Base-by-base conservation (phyloP, 345 rosid genomes). In the Citrus cavaleriei region DNA sequence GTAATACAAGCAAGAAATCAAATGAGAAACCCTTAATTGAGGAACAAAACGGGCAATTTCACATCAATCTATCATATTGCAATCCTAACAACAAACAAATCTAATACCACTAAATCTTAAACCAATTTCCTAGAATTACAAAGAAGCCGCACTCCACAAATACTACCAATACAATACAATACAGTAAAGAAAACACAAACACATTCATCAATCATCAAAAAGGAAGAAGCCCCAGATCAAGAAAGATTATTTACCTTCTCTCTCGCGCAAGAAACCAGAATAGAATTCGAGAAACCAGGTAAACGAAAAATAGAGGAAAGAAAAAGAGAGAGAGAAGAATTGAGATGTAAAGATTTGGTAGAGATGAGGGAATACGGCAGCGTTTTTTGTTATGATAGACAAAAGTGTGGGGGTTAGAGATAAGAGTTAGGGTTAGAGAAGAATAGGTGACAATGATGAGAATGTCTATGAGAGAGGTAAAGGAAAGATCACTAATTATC, bases 401-500 rank as follows among this genome's bases (percentile, higher is more conserved):
- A 63, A 35, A 71, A 74, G 58, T 22, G 71, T 22, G 71, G 77
- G 77, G 54, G 80, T 78, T 64, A 81, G 78, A 85, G 46, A 34
- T 64, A 60, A 88, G 84, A 74, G 69, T 81, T 83, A 86, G 89
- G 86, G 93, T 83, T 87, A 70, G 79, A 74, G 86, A 46, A 83
- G 69, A 76, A 81, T 71, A 63, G 42, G 70, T 24, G 75, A 68
- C 37, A 70, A 84, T 62, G 67, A 80, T 66, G 77, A 75, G 82
- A 76, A 64, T 54, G 58, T 54, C 58, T 54, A 80, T 65, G 89
- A 80, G 84, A 84, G 72, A 85, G 73, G 83, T 80, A 78, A 75
- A 61, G 82, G 77, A 72, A 78, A 78, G 81, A 79, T 70, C 79
- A 79, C 85, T 87, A 73, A 85, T 87, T 82, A 82, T 86, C 95